Evolutionary conservation across 352 stramenopile species (phyloP).

Genomic region (Globisporangium okanoganense): DNA sequence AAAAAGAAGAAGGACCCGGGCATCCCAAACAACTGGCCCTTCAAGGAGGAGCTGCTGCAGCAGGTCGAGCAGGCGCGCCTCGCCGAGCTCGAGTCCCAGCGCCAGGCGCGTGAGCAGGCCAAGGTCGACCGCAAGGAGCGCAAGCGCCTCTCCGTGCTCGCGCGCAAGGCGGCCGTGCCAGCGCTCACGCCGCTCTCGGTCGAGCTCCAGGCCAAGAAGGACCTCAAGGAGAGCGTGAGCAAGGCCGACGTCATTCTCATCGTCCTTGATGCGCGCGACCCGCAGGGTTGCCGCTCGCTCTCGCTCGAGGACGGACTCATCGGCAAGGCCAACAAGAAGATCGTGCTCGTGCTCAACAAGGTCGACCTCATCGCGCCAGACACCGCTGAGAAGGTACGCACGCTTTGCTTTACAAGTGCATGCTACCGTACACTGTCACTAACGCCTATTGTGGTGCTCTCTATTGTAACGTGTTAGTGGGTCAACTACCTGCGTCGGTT

Average conservation of each 20-base stretch:
- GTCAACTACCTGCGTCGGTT: constrained; percentile 93
- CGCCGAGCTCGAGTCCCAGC: constrained; percentile 61
- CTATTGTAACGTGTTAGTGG: constrained; percentile 17
- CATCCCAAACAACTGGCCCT: constrained; percentile 98
- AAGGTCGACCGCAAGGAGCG: constrained; percentile 71
- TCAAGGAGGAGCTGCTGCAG: constrained; percentile 94
- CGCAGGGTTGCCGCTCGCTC: constrained; percentile 91
- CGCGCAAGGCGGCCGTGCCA: constrained; percentile 27
- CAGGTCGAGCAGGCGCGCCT: constrained; percentile 80
- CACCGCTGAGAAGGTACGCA: constrained; percentile 76
- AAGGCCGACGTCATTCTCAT: constrained; percentile 63
- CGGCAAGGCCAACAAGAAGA: constrained; percentile 92
- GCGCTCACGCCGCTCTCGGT: constrained; percentile 58
- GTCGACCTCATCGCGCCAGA: constrained; percentile 94
- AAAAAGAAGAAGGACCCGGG: constrained; percentile 97
- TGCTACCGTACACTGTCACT: constrained; percentile 21
- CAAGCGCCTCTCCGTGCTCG: constrained; percentile 35
- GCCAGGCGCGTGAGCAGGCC: constrained; percentile 51
- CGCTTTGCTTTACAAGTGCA: neutral
- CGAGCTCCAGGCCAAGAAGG: constrained; percentile 75
- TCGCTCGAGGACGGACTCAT: constrained; percentile 95
- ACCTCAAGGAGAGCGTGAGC: constrained; percentile 71
- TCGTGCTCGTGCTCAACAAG: constrained; percentile 99
- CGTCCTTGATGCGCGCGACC: constrained; percentile 98
- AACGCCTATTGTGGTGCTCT: constrained; percentile 1